Evolutionary conservation across 2,329 filamentous ascomycete genomes (phyloP).

Genomic region (Colletotrichum godetiae): DNA sequence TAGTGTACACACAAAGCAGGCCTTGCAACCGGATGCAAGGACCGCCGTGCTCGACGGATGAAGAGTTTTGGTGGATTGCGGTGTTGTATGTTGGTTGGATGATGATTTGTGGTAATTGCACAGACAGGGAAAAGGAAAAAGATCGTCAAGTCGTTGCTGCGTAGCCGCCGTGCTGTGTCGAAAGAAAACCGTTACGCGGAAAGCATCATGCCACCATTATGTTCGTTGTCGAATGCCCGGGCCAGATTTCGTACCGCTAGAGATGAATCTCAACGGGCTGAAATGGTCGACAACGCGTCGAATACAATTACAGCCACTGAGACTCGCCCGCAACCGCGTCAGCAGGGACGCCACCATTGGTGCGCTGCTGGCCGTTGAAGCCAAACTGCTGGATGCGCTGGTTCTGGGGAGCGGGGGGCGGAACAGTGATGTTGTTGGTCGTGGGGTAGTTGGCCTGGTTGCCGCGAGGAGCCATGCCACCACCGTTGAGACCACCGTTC

Average conservation of each 20-base stretch:
- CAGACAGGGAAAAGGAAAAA: slow-evolving; percentile 47
- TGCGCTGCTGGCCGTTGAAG: slow-evolving; percentile 24
- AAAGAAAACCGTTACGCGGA: slow-evolving; percentile 37
- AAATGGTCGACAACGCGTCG: slow-evolving; percentile 12
- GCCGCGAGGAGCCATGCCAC: slow-evolving; percentile 43
- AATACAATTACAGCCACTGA: slow-evolving; percentile 52
- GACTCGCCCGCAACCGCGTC: slow-evolving; percentile 46
- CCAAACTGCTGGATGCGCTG: slow-evolving; percentile 28
- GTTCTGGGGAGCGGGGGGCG: slow-evolving; percentile 39
- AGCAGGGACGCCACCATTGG: slow-evolving; percentile 26
- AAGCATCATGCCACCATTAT: slow-evolving; percentile 35
- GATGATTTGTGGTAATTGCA: slow-evolving; percentile 38
- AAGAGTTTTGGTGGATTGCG: slow-evolving; percentile 28
- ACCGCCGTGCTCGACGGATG: slow-evolving; percentile 42
- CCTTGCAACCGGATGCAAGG: slow-evolving; percentile 43
- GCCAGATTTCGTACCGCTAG: slow-evolving; percentile 30
- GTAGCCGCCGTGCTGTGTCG: slow-evolving; percentile 49
- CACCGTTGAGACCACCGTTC: slow-evolving; percentile 41
- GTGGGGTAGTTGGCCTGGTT: slow-evolving; percentile 49
- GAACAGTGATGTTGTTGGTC: slow-evolving; percentile 45
- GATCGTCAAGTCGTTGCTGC: slow-evolving; percentile 54
- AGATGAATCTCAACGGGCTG: background rate
- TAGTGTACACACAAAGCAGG: slow-evolving; percentile 37
- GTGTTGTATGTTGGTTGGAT: slow-evolving; percentile 23
- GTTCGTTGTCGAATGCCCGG: slow-evolving; percentile 35